Base-by-base conservation (phyloP, 345 rosid genomes). In the Clarkia xantiana region DNA sequence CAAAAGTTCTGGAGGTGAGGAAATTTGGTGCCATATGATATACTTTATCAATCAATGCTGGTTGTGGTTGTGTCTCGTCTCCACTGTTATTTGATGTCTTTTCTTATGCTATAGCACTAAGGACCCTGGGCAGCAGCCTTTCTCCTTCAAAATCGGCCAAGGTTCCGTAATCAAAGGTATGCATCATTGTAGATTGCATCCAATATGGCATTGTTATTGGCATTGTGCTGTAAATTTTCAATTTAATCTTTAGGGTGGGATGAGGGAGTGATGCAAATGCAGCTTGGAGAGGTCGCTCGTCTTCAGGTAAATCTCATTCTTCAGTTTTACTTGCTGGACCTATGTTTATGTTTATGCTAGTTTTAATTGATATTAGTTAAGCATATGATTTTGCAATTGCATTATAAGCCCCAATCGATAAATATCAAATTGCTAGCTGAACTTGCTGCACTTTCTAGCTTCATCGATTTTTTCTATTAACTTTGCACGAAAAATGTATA, bases 231-330 rank as follows among this genome's bases (percentile, higher is more conserved):
- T 22, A 22, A 22, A 22, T 2, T 22, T 22, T 22, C 25, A 22
- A 22, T 22, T 2, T 22, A 2, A 2, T 22, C 25, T 76, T 60
- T 63, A 90, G 97, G 97, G 67, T 86, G 95, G 95, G 97, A 90
- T 77, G 97, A 86, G 79, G 97, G 97, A 50, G 97, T 90, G 59
- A 7, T 81, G 67, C 95, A 83, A 57, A 90, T 90, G 97, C 94
- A 86, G 66, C 56, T 86, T 42, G 97, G 95, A 70, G 97, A 90
- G 65, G 73, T 70, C 51, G 95, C 97, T 71, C 94, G 88, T 50
- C 75, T 86, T 38, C 71, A 74, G 97, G 97, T 90, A 78, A 68
- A 58, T 42, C 36, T 36, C 36, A 38, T 17, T 47, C 11, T 19
- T 1, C 14, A 9, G 0, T 20, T 6, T 36, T 16, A 18, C 10